Evolutionary conservation across 148 eudicot species (phyloP), one percentile per base, ranked within the genome.

Genomic region (Nepenthes mirabilis): DNA sequence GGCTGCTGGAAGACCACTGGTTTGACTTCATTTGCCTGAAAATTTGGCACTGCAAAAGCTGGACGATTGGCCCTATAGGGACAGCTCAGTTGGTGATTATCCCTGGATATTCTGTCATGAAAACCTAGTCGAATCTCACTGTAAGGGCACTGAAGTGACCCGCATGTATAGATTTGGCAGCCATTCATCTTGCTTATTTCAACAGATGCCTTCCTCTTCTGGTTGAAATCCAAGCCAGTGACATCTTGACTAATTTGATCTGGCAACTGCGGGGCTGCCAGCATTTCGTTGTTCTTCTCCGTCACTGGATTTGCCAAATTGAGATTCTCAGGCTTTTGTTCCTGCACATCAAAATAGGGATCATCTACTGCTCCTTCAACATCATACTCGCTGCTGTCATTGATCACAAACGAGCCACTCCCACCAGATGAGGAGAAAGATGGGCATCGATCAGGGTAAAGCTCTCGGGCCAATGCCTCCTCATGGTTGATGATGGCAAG

Each of bases 21-120:
- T 70, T 83, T 83, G 43, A 66, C 72, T 52, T 80, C 78, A 8
- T 79, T 70, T 6, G 58, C 34, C 1, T 63, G 76, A 36, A 73
- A 78, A 49, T 43, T 72, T 12, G 76, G 53, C 37, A 63, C 69
- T 14, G 75, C 76, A 61, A 66, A 74, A 10, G 69, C 70, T 2
- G 69, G 10, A 56, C 66, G 34, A 11, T 47, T 58, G 57, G 45
- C 60, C 48, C 72, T 67, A 56, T 61, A 79, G 4, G 77, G 69
- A 65, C 88, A 80, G 68, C 54, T 64, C 63, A 75, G 59, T 47
- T 77, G 88, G 61, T 83, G 85, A 67, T 80, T 78, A 67, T 83
- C 82, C 56, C 85, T 71, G 12, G 72, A 58, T 12, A 75, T 37
- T 65, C 80, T 69, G 70, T 83, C 82, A 36, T 43, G 61, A 57